Percentiles rank a stretch among this genome's conserved stretches.
Conservation (phyloP, 352 stramenopile species). For the Phytophthora colocasiae region DNA sequence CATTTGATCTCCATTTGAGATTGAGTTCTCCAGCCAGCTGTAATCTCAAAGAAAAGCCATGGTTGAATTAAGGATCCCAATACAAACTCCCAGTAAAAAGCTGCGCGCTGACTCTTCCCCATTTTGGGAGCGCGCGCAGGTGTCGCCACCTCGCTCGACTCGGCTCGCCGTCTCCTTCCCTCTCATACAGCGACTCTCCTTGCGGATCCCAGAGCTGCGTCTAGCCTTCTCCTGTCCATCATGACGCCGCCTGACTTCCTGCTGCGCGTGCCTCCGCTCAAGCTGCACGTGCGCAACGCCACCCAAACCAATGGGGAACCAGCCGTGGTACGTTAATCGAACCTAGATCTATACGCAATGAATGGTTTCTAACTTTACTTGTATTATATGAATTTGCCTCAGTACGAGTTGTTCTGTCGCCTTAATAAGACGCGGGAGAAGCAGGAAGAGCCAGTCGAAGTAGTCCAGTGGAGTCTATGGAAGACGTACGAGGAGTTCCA, state of each 20-base stretch:
- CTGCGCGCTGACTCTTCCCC: constrained; percentile 28
- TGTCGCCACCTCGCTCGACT: constrained; percentile 19
- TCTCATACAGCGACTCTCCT: constrained; percentile 28
- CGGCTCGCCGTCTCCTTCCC: constrained; percentile 2
- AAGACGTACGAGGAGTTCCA: constrained; percentile 87
- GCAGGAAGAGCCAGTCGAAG: constrained; percentile 41
- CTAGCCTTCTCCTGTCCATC: neutral
- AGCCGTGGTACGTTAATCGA: constrained; percentile 53
- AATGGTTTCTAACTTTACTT: constrained; percentile 1
- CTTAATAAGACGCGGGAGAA: constrained; percentile 51
- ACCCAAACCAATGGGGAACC: constrained; percentile 61
- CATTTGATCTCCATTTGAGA: neutral
- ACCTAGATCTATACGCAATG: neutral
- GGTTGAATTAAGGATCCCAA: constrained; percentile 15
- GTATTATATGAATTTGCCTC: neutral
- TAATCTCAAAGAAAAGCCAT: constrained; percentile 7
- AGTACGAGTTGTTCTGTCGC: constrained; percentile 70
- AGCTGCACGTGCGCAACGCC: constrained; percentile 65
- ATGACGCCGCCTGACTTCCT: constrained; percentile 57
- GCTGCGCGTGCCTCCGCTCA: constrained; percentile 57
- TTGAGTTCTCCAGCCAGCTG: neutral
- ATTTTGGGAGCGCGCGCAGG: constrained; percentile 9
- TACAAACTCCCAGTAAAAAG: constrained; percentile 14
- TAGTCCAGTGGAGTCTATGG: constrained; percentile 79
- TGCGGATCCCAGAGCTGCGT: constrained; percentile 1